Percentiles rank a stretch among this genome's conserved stretches.
These are phyloP conservation scores for Clitopilus hobsonii DNA, from an alignment of 768 basidiomycete genomes.

Conservation along the genomic window DNA sequence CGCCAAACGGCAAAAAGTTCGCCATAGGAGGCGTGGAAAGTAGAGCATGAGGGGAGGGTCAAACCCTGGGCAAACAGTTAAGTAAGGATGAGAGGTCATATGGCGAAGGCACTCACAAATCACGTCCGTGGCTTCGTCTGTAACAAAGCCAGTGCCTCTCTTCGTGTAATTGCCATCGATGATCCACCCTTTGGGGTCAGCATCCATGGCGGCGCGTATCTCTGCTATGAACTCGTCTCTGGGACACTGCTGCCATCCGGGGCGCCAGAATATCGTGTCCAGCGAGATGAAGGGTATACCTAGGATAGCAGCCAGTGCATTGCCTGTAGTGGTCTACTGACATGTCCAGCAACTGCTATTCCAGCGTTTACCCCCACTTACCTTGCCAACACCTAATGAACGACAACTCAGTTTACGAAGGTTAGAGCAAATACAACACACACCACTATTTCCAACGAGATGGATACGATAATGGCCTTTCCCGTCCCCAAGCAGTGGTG, in stretches of 20 bases:
- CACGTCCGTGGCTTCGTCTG: constrained; percentile 40
- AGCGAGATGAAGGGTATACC: constrained; percentile 41
- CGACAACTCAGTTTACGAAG: neutral
- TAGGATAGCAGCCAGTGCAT: constrained; percentile 37
- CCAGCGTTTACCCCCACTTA: constrained; percentile 1
- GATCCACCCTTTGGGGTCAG: constrained; percentile 41
- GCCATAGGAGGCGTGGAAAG: constrained; percentile 50
- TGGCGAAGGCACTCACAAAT: constrained; percentile 35
- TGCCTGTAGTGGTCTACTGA: constrained; percentile 42
- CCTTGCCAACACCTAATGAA: constrained; percentile 25
- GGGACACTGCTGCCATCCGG: constrained; percentile 37
- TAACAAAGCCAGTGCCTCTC: constrained; percentile 25
- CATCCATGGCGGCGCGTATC: constrained; percentile 22
- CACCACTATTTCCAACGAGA: constrained; percentile 41
- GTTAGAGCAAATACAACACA: neutral
- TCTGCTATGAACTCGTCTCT: constrained; percentile 23
- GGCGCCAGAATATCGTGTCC: constrained; percentile 44
- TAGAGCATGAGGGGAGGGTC: constrained; percentile 61
- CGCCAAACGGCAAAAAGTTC: constrained; percentile 48
- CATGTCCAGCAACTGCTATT: neutral
- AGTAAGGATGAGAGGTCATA: neutral
- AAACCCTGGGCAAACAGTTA: too few species aligned
- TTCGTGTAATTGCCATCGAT: constrained; percentile 43
- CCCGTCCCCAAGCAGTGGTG: constrained; percentile 38
- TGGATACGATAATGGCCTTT: constrained; percentile 42